A percentile compares a stretch with the other conserved stretches of the same genome.
Conservation (phyloP, 2,329 filamentous ascomycete genomes). For the Aureobasidium sp. region DNA sequence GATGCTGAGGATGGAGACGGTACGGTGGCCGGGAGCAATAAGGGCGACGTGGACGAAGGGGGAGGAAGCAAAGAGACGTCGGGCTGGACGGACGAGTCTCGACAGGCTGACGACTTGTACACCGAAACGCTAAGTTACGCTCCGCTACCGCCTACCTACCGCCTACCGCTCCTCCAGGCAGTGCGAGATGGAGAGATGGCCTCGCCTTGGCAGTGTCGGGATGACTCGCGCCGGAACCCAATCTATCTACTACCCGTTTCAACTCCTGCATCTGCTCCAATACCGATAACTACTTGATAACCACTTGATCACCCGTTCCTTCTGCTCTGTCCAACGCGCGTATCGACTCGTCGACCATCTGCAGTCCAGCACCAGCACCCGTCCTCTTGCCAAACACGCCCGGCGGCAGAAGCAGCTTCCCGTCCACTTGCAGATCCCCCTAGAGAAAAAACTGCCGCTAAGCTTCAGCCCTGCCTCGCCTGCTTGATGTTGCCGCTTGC, state of each 20-base stretch:
- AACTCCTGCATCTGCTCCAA: neutral
- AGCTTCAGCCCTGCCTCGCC: slow-evolving; percentile 5
- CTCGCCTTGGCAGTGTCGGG: neutral
- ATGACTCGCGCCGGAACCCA: neutral
- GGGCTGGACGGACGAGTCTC: neutral
- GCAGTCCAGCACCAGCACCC: neutral
- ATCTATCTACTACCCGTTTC: neutral
- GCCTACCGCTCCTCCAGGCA: no score
- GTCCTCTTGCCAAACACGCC: neutral
- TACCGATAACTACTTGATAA: neutral
- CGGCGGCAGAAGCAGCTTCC: neutral
- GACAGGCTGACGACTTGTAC: neutral
- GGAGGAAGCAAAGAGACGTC: neutral
- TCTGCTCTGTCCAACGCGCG: neutral
- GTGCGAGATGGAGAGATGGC: neutral
- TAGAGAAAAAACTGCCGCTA: neutral
- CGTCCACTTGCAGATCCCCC: neutral
- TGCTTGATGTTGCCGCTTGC: neutral
- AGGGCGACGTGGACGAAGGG: neutral
- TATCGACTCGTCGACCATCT: neutral
- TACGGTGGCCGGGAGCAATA: neutral
- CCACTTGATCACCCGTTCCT: neutral
- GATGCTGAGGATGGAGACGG: neutral
- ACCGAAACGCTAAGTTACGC: neutral
- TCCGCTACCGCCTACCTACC: neutral